Base-by-base conservation (phyloP, 805 yeast species). In the Cyberlindnera xylosilytica region DNA sequence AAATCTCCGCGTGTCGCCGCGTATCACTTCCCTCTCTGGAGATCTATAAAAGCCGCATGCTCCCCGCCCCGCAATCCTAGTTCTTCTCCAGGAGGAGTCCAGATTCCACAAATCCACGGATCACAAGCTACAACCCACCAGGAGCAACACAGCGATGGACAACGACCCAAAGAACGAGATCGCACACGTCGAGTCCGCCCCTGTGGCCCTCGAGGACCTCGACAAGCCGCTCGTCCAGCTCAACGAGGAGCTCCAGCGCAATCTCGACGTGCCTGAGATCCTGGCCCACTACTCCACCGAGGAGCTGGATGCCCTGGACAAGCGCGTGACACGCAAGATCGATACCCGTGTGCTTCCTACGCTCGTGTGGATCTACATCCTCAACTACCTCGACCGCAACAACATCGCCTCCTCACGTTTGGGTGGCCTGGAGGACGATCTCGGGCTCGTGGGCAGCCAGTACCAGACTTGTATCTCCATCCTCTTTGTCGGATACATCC, bases 321-420 rank as follows among this genome's bases (percentile, higher is more conserved):
- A 52, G 39, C 70, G 63, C 44, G 66, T 76, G 13, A 68, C 68
- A 27, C 53, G 73, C 35, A 76, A 73, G 48, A 60, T 75, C 32
- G 83, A 79, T 51, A 22, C 69, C 8, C 58, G 79, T 45, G 63
- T 76, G 41, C 58, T 76, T 44, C 79, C 81, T 16, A 68, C 71
- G 72, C 51, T 75, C 24, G 69, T 74, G 43, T 61, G 66, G 48
- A 70, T 76, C 49, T 76, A 75, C 52, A 71, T 76, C 46, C 64
- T 77, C 46, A 76, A 76, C 50, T 74, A 72, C 47, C 54, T 74
- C 45, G 79, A 74, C 52, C 54, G 78, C 46, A 73, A 72, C 52
- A 73, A 72, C 49, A 72, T 73, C 49, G 76, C 78, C 2, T 60
- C 70, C 42, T 78, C 78, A 1, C 60, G 78, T 49, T 57, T 74